Evolutionary conservation across 2,329 filamentous ascomycete species (phyloP), one percentile per base, ranked within the genome.

Genomic region (Pyricularia sp.): DNA sequence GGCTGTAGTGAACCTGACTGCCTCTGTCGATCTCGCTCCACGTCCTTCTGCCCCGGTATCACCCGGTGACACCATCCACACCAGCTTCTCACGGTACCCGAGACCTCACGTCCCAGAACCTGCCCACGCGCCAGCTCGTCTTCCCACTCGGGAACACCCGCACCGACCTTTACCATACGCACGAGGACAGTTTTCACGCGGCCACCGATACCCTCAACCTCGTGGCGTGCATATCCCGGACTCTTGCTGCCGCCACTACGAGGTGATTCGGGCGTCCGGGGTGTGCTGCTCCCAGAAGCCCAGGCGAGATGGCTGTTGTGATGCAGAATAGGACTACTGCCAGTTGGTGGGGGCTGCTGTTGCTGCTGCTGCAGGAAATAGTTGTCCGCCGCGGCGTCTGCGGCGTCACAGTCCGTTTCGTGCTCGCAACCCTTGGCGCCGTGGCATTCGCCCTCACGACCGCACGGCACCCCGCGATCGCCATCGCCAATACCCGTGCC

Each of bases 161-260:
- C 89, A 0, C 93, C 93, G 0, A 97, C 87, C 66, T 83, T 84
- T 6, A 96, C 85, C 78, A 91, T 88, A 71, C 88, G 88, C 70
- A 94, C 90, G n/a, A 89, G 81, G 77, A 93, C 96, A 67, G 88
- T 89, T 80, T 96, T 96, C 64, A 97, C 85, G 16, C 89, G 84
- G 0, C 93, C 93, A 12, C 93, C 93, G 60, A 97, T 90, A 2
- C 93, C 93, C 71, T 96, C 91, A 66, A 97, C 90, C 75, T 97
- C 93, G 72, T 96, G 92, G 57, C 90, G 82, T 65, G 87, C 82
- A 72, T 96, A 97, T 3, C 92, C 92, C 0, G 90, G 81, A 66
- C 88, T 78, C 33, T 57, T 59, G 26, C 55, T 64, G 55, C 53
- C 31, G 53, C 49, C 53, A 55, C 30, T 64, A 16, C 53, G 57